These are phyloP conservation scores for Erythrophleum fordii DNA, from an alignment of 306 rosid species.

Conservation along the genomic window DNA sequence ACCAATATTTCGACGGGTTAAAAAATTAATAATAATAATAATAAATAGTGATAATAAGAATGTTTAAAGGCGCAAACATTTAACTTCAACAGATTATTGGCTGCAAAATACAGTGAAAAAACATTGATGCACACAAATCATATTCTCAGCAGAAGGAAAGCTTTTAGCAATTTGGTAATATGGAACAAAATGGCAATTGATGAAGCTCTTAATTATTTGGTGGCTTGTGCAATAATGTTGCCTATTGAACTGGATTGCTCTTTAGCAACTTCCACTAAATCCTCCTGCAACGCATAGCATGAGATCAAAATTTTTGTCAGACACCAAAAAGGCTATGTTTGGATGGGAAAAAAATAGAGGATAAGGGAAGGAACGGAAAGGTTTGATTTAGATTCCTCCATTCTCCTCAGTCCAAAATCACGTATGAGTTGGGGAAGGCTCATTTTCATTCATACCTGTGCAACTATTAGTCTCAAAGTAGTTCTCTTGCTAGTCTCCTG, in stretches of 20 bases:
- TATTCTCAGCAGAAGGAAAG: background rate
- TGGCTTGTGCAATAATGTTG: constrained; percentile 77
- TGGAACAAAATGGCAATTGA: background rate
- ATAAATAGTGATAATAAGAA: background rate
- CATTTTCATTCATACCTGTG: constrained; percentile 65
- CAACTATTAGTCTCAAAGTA: constrained; percentile 68
- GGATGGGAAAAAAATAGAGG: background rate
- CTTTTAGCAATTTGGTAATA: background rate
- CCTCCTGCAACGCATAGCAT: constrained; percentile 66
- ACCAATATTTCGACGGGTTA: too few species aligned
- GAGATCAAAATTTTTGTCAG: constrained; percentile 5
- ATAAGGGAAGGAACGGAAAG: background rate
- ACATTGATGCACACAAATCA: background rate
- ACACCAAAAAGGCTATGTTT: too few species aligned
- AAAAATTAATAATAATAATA: too few species aligned
- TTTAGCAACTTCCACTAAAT: constrained; percentile 83
- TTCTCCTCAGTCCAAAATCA: too few species aligned
- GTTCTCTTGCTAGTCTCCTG: constrained; percentile 95
- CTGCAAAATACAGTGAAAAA: background rate
- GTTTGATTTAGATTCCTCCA: background rate
- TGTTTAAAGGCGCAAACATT: background rate
- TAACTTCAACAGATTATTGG: background rate
- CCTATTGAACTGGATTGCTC: constrained; percentile 80
- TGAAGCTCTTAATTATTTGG: constrained; percentile 44
- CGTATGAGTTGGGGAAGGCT: background rate